Evolutionary conservation across 2,329 filamentous ascomycete species (phyloP).

Genomic region (Nannizziopsis barbatae): DNA sequence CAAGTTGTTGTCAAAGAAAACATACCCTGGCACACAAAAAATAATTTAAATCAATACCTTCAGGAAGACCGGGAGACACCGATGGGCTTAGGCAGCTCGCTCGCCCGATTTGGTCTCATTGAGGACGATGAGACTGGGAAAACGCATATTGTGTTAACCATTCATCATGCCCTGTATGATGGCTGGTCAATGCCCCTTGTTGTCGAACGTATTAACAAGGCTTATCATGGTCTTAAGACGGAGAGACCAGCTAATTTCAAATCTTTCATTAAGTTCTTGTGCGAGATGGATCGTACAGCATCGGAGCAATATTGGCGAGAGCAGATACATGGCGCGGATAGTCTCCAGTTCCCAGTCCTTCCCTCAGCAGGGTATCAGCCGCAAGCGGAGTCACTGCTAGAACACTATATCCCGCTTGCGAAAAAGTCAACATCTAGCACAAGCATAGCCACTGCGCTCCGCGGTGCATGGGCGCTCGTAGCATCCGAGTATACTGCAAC

Average conservation of each 20-base stretch:
- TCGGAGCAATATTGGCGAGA: conserved; percentile 41
- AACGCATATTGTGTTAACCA: conserved; percentile 23
- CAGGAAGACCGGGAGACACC: conserved; percentile 13
- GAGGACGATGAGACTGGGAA: conserved; percentile 7
- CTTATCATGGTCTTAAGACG: conserved; percentile 16
- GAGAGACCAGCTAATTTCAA: conserved; percentile 30
- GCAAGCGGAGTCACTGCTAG: conserved; percentile 24
- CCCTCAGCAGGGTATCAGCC: conserved; percentile 41
- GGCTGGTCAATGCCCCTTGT: conserved; percentile 29
- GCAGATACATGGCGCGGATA: conserved; percentile 34
- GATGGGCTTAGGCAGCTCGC: conserved; percentile 19
- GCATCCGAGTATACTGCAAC: conserved; percentile 16
- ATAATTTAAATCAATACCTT: conserved; percentile 15
- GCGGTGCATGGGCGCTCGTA: conserved; percentile 12
- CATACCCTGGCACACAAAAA: conserved; percentile 18
- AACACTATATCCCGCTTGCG: conserved; percentile 21
- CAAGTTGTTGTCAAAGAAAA: conserved; percentile 21
- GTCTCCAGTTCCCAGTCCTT: conserved; percentile 40
- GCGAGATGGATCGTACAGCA: conserved; percentile 28
- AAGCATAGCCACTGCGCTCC: conserved; percentile 24
- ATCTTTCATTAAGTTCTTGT: conserved; percentile 42
- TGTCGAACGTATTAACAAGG: conserved; percentile 22
- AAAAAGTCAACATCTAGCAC: conserved; percentile 21
- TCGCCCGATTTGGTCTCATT: conserved; percentile 19
- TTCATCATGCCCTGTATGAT: conserved; percentile 34